phyloP scores from a whole-genome alignment of 352 stramenopile genomes.

The Lagenidium giganteum region DNA sequence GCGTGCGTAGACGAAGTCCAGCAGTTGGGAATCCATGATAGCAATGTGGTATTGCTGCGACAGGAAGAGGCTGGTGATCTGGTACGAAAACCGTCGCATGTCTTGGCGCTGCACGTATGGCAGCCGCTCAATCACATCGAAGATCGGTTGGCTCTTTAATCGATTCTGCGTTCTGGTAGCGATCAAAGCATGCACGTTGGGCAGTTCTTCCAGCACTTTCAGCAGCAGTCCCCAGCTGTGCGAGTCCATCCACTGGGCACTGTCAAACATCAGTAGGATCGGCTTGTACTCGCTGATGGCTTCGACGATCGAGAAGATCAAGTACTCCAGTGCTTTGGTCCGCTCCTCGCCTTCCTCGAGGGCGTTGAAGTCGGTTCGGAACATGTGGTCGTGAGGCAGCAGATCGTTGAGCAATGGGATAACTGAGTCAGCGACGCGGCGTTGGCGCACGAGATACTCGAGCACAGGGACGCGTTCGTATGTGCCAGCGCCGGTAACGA shows the following conservation, averaged over 20 bases:
- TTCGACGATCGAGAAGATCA: conserved; percentile 55
- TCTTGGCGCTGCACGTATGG: conserved; percentile 39
- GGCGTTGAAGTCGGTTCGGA: conserved; percentile 11
- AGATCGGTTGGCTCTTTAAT: conserved; percentile 30
- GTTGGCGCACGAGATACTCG: conserved; percentile 48
- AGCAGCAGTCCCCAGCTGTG: conserved; percentile 55
- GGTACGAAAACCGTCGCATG: conserved; percentile 50
- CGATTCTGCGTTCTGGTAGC: conserved; percentile 32
- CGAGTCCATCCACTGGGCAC: conserved; percentile 74
- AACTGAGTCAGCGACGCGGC: conserved; percentile 34
- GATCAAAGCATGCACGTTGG: conserved; percentile 52
- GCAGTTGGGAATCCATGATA: conserved; percentile 76
- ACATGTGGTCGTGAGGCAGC: conserved; percentile 39
- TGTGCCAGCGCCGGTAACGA: conserved; percentile 10
- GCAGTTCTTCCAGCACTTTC: conserved; percentile 47
- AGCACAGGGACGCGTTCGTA: conserved; percentile 42
- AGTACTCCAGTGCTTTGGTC: conserved; percentile 37
- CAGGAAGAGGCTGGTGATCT: conserved; percentile 67
- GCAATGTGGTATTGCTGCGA: conserved; percentile 76
- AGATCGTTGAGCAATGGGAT: conserved; percentile 40
- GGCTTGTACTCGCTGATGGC: conserved; percentile 43
- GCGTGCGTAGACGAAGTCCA: conserved; percentile 63
- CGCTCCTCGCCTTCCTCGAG: conserved; percentile 33
- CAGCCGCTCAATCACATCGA: conserved; percentile 30
- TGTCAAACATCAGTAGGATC: conserved; percentile 67